These are phyloP conservation scores for Lenwebbia sp. DNA, from an alignment of 345 rosid species.

Conservation along the genomic window DNA sequence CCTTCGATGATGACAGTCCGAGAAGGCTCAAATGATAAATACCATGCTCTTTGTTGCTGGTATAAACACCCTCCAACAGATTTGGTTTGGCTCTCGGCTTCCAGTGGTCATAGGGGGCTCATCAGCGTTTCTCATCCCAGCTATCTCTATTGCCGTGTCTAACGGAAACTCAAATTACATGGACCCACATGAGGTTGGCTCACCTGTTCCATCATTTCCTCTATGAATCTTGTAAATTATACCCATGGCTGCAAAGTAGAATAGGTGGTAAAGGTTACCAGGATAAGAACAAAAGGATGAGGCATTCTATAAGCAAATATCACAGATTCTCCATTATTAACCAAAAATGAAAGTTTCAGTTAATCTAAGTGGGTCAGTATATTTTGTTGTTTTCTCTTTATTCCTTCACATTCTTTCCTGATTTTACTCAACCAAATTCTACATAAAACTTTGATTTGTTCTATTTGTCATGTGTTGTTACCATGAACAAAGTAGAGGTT, in stretches of 20 bases:
- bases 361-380: neutral
- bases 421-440: neutral
- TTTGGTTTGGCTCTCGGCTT: conserved; percentile 65
- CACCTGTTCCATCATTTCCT: neutral
- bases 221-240: neutral
- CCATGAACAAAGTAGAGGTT: conserved; percentile 41
- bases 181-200: conserved; percentile 45
- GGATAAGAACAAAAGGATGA: neutral
- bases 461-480: neutral
- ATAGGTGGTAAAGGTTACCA: neutral
- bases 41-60: conserved; percentile 71
- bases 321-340: neutral
- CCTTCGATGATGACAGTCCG: conserved; percentile 25
- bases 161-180: conserved; percentile 13
- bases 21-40: conserved; percentile 76
- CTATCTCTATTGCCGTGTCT: conserved; percentile 53
- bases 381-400: neutral
- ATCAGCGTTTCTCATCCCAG: conserved; percentile 60
- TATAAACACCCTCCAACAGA: conserved; percentile 62
- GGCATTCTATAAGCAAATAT: neutral
- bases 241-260: neutral
- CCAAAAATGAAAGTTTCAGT: neutral
- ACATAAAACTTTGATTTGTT: neutral
- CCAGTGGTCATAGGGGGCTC: conserved; percentile 86
- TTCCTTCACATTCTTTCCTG: neutral